Evolutionary conservation across 129 eudicot genomes (phyloP), one percentile per base, ranked within the genome.

Genomic region (Escallonia rubra): DNA sequence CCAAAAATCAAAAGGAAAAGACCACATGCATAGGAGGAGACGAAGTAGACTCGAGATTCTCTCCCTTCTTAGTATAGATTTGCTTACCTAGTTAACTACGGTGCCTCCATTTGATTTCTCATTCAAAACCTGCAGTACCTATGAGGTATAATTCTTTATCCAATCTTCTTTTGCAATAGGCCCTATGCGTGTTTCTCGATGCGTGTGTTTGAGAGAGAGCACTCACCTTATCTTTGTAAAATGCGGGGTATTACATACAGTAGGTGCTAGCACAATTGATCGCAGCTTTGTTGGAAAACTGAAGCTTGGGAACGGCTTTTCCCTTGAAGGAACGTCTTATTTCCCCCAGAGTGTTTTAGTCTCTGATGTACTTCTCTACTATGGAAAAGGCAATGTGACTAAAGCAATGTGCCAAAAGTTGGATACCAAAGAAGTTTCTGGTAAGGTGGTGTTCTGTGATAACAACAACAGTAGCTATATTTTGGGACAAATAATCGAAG

Each of bases 211-310:
- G 34, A 23, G 34, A 23, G 34, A 23, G 34, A 23, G 34, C 34
- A 23, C 34, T 23, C 34, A 23, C 34, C 34, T 23, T 23, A 0
- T 23, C 34, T 23, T 23, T 23, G 34, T 23, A 23, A 23, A 23
- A 23, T 23, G 34, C 34, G 34, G 34, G 34, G 34, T 23, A 23
- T 23, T 23, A 23, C 34, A 23, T 23, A 23, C 34, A 23, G 73
- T 79, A 57, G 83, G 79, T 63, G 79, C 79, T 5, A 75, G 79
- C 41, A 79, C 79, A 0, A 43, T 79, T 7, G 75, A 79, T 63
- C 76, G 79, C 16, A 69, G 76, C 41, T 69, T 58, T 63, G 5
- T 79, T 10, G 66, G 76, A 11, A 74, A 57, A 43, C 10, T 79
- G 10, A 67, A 74, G 23, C 70, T 79, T 1, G 79, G 73, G 44